A percentile compares a stretch with the other conserved stretches of the same genome.
phyloP scores from a whole-genome alignment of 495 filamentous ascomycete species.

The Sporormia fimetaria region DNA sequence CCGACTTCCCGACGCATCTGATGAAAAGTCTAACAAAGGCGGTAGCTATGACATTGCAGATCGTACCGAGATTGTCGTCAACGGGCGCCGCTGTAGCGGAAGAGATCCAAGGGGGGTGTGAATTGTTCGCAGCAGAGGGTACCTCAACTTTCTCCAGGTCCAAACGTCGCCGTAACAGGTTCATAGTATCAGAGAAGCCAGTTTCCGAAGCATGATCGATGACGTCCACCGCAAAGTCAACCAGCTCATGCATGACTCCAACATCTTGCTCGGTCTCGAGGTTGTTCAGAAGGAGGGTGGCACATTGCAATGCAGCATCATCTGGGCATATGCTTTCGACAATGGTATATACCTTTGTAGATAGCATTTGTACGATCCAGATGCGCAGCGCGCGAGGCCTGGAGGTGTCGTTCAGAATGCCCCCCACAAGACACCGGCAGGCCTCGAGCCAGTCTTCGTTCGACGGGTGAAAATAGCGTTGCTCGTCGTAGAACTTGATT shows the following conservation, averaged over 20 bases:
- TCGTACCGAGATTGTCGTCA: conserved; percentile 7
- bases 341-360: conserved; percentile 55
- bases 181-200: conserved; percentile 34
- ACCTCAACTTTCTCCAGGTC: neutral
- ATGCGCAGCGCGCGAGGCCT: conserved; percentile 59
- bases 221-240: conserved; percentile 40
- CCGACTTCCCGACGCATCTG: conserved; percentile 44
- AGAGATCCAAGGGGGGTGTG: conserved; percentile 1
- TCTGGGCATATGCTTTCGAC: conserved; percentile 26
- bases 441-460: conserved; percentile 55
- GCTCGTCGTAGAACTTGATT: conserved; percentile 48
- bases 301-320: conserved; percentile 11
- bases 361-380: conserved; percentile 41
- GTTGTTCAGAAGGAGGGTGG: conserved; percentile 41
- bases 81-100: neutral
- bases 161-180: conserved; percentile 11
- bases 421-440: conserved; percentile 47
- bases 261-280: conserved; percentile 42
- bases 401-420: conserved; percentile 52
- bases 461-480: conserved; percentile 59
- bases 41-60: conserved; percentile 19
- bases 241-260: conserved; percentile 32
- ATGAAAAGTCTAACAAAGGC: conserved; percentile 39
- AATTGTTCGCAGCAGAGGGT: conserved; percentile 16
- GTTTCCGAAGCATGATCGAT: conserved; percentile 31